Evolutionary conservation across 768 basidiomycete genomes (phyloP), one percentile per base, ranked within the genome.

Genomic region (Tylopilus sp.): DNA sequence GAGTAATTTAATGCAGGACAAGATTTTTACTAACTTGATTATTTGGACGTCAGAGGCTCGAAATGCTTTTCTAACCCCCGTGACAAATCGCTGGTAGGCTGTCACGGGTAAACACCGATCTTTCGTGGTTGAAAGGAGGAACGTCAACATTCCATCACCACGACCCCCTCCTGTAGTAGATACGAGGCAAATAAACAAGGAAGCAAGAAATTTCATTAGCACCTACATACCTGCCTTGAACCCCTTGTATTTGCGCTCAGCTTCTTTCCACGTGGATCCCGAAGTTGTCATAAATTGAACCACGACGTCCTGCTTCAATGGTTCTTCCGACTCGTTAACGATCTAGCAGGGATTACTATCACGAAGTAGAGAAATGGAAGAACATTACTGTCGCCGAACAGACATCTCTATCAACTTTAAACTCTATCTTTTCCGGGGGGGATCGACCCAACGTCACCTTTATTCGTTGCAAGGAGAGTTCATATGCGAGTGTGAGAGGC

Each of bases 141-240:
- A 60, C 10, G 61, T 50, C 16, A 72, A 45, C 8, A 2, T 0
- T 10, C 22, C 58, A 16, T 1, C 30, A 21, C 29, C 48, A 9
- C 59, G 66, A 0, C 0, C 19, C 4, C 21, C 52, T 11, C 63
- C 71, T 72, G 56, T 30, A 36, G 29, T 12, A 52, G 13, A 26
- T 2, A 48, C 38, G 21, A 37, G 30, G 40, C 3, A 37, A 33
- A 28, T 55, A 14, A 52, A 34, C 14, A 47, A 37, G 26, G 19
- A 0, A 33, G 11, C 0, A 6, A 37, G 31, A 48, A 29, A 31
- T 16, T 22, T 2, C 7, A 34, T 9, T 40, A 7, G 10, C 16
- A 33, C 26, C 24, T 16, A 58, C 70, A 33, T 28, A 69, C 69
- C 71, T 51, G 53, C 56, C 22, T 56, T 29, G 46, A 70, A 69